Base-by-base conservation (phyloP, 2,329 filamentous ascomycete genomes). In the Albophoma yamanashiensis region DNA sequence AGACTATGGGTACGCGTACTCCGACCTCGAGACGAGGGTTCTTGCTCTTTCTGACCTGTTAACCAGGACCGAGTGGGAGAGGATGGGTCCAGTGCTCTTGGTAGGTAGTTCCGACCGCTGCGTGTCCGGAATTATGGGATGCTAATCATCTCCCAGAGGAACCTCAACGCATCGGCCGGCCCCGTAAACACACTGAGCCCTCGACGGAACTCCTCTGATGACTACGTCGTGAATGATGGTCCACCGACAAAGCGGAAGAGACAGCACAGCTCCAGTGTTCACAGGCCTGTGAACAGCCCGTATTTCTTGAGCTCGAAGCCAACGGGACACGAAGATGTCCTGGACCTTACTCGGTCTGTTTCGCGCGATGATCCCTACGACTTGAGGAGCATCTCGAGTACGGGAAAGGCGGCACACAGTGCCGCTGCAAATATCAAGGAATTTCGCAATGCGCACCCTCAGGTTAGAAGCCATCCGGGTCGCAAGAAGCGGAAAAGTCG, bases 1-100 rank as follows among this genome's bases (percentile, higher is more conserved):
- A 57, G 74, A 76, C 67, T 77, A 76, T 76, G 74, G 72, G 74
- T 76, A 72, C 58, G 66, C 61, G 60, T 62, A 56, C 55, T 56
- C 55, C 43, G 36, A 7, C 12, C 31, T 6, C 55, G 55, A 31
- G 22, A 7, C 22, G 11, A 34, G 12, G 17, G 0, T 20, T 14
- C 11, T 4, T 12, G 52, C n/a, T 15, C 38, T 52, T 4, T 3
- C 17, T 53, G 39, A 45, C 14, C 40, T 12, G 34, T 11, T 42
- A 27, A 9, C 20, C n/a, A 61, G 58, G 58, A 58, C 47, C 20
- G 14, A 42, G 9, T 11, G 15, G 7, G 36, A 20, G 14, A 58
- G 50, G 11, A 58, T 58, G 59, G 31, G 38, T 47, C 14, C n/a
- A 36, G 39, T 17, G 27, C 3, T 36, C 4, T 36, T 55, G 20